A percentile compares a stretch with the other conserved stretches of the same genome.
Evolutionary conservation across 2,329 filamentous ascomycete species (phyloP).

Genomic region (Ceratocystis diversiconidia): DNA sequence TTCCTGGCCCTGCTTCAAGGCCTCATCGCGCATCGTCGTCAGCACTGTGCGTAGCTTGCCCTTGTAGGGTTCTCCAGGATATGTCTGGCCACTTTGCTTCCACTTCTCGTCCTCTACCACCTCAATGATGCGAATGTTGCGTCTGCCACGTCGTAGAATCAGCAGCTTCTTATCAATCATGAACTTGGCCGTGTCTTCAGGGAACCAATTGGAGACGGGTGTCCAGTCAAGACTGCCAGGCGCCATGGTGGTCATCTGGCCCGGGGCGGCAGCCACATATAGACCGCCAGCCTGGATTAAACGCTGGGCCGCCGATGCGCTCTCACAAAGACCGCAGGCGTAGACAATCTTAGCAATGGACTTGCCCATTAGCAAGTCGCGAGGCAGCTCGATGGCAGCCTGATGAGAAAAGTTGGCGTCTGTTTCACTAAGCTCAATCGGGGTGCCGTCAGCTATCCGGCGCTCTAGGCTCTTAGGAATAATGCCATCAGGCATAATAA

Average conservation of each 20-base stretch:
- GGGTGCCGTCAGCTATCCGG: conserved; percentile 14
- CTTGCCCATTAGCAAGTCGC: conserved; percentile 37
- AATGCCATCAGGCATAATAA: conserved; percentile 14
- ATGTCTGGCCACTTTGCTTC: conserved; percentile 33
- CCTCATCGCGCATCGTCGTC: conserved; percentile 27
- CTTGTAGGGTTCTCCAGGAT: conserved; percentile 39
- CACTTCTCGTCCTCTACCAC: conserved; percentile 44
- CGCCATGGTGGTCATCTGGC: conserved; percentile 28
- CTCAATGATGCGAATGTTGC: conserved; percentile 47
- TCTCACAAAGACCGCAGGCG: conserved; percentile 44
- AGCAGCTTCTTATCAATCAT: conserved; percentile 45
- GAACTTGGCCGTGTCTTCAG: conserved; percentile 43
- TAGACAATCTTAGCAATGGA: conserved; percentile 46
- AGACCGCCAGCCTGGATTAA: conserved; percentile 41
- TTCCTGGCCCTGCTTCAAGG: conserved; percentile 24
- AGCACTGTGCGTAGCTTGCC: conserved; percentile 34
- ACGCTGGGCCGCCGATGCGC: conserved; percentile 43
- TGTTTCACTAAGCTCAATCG: conserved; percentile 18
- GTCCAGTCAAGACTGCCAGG: conserved; percentile 44
- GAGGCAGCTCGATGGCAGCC: conserved; percentile 45
- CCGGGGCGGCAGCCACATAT: conserved; percentile 44
- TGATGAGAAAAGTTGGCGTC: conserved; percentile 35
- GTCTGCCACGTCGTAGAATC: conserved; percentile 48
- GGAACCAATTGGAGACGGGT: conserved; percentile 44
- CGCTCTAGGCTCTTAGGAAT: conserved; percentile 13